These are phyloP conservation scores for Lepidium africanum DNA, from an alignment of 345 rosid genomes.

Conservation along the genomic window DNA sequence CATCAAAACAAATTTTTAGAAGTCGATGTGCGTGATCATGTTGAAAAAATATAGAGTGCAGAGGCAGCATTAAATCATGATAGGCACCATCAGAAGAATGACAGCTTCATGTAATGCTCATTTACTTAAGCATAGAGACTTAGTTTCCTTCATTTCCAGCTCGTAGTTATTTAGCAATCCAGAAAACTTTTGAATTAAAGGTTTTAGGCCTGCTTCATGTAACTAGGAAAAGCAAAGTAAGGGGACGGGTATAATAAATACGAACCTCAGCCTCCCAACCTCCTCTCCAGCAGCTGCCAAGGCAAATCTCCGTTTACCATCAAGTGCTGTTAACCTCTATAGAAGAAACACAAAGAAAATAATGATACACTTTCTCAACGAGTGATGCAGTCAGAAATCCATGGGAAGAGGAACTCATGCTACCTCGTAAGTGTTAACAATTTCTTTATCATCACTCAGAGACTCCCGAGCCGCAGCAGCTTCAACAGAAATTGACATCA, in stretches of 20 bases:
- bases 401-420: slow-evolving; percentile 9
- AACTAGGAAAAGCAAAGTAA: neutral
- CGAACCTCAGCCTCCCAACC: slow-evolving; percentile 87
- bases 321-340: slow-evolving; percentile 95
- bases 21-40: neutral
- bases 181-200: neutral
- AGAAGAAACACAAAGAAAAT: neutral
- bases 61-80: slow-evolving; percentile 2
- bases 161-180: neutral
- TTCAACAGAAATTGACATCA: slow-evolving; percentile 99
- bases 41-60: slow-evolving; percentile 6
- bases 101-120: slow-evolving; percentile 1
- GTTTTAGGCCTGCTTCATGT: neutral
- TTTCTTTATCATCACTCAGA: slow-evolving; percentile 90
- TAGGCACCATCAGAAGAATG: slow-evolving; percentile 6
- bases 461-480: slow-evolving; percentile 92
- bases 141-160: neutral
- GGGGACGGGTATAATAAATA: slow-evolving; percentile 11
- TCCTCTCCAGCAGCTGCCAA: slow-evolving; percentile 93
- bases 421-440: slow-evolving; percentile 95
- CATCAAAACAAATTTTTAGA: slow-evolving; percentile 11
- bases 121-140: neutral
- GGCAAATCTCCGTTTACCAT: slow-evolving; percentile 97
- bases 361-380: slow-evolving; percentile 1
- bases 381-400: neutral